Evolutionary conservation across 768 basidiomycete genomes (phyloP).

Genomic region (Kwoniella sp.): DNA sequence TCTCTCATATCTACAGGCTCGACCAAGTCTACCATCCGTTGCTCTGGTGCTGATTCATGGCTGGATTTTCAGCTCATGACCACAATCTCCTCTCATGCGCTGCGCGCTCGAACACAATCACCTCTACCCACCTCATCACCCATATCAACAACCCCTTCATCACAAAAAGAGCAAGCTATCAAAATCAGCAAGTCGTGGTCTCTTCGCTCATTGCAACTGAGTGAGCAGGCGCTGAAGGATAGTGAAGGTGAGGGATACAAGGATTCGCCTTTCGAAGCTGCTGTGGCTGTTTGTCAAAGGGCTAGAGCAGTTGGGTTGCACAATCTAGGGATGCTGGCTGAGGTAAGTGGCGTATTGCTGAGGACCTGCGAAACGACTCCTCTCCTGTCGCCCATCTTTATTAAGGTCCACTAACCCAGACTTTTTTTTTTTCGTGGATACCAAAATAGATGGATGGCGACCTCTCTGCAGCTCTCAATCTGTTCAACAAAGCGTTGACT

Average conservation of each 20-base stretch:
- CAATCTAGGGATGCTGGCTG: slow-evolving; percentile 52
- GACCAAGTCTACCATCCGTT: too few relatives aligned
- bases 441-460: slow-evolving; percentile 47
- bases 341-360: slow-evolving; percentile 35
- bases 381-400: too few relatives aligned
- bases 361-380: too few relatives aligned
- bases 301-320: slow-evolving; percentile 46
- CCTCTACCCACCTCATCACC: neutral
- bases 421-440: neutral
- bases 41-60: too few relatives aligned
- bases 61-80: slow-evolving; percentile 53
- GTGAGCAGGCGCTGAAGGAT: slow-evolving; percentile 38
- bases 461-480: slow-evolving; percentile 30
- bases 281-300: slow-evolving; percentile 36
- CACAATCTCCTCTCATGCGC: slow-evolving; percentile 49
- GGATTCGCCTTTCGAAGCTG: slow-evolving; percentile 15
- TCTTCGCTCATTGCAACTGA: slow-evolving; percentile 41
- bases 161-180: slow-evolving; percentile 27
- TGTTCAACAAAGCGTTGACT: slow-evolving; percentile 34
- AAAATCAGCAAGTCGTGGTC: slow-evolving; percentile 51
- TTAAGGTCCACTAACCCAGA: too few relatives aligned
- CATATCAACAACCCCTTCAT: neutral
- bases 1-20: neutral
- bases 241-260: neutral
- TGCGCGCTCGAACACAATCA: slow-evolving; percentile 37